Conservation (phyloP, 768 basidiomycete genomes). For the Lyophyllum atratum region DNA sequence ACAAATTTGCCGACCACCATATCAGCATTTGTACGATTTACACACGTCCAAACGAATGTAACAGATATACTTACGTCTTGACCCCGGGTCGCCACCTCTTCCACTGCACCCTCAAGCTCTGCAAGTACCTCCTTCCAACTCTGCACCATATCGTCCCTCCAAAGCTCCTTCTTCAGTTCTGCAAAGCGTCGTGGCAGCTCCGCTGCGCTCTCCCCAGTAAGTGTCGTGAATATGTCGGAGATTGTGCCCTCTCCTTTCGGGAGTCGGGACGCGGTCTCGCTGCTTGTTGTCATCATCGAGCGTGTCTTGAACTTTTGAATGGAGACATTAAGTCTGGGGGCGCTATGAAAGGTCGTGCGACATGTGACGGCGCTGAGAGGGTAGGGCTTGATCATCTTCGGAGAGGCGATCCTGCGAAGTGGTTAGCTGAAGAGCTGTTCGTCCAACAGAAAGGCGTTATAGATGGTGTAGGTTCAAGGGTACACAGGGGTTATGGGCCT, state of each 20-base stretch:
- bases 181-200: slow-evolving; percentile 58
- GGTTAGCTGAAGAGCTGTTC: background rate
- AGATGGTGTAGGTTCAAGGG: no score
- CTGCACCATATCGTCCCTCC: slow-evolving; percentile 43
- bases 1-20: background rate
- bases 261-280: background rate
- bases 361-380: background rate
- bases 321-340: background rate
- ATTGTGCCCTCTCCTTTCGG: slow-evolving; percentile 42
- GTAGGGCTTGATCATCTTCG: background rate
- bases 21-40: background rate
- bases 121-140: slow-evolving; percentile 58
- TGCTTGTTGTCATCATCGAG: background rate
- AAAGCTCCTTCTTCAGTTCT: slow-evolving; percentile 58
- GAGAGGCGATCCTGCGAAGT: background rate
- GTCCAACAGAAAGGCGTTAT: background rate
- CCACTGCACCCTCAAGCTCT: slow-evolving; percentile 46
- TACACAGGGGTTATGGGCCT: no score
- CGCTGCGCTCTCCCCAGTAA: slow-evolving; percentile 34
- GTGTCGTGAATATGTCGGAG: slow-evolving; percentile 38
- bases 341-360: background rate
- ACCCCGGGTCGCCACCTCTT: slow-evolving; percentile 50
- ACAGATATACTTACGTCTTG: slow-evolving; percentile 39
- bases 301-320: background rate
- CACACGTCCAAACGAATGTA: background rate